Evolutionary conservation across 2,329 filamentous ascomycete genomes (phyloP), one percentile per base, ranked within the genome.

Genomic region (Delphinella strobiligena): DNA sequence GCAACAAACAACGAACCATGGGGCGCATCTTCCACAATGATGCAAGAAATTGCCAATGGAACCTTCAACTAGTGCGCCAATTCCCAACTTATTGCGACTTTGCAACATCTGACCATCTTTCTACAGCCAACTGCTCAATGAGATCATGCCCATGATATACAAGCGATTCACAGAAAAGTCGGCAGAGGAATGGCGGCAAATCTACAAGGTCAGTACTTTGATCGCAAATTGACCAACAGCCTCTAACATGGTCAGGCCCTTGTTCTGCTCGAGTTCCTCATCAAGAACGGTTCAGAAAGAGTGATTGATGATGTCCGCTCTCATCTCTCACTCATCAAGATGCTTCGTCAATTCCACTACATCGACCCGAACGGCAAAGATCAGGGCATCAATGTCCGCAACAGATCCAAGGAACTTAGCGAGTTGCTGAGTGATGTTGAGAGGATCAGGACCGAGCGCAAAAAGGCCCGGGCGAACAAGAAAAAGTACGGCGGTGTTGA

Each of bases 141-240:
- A 98, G 63, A 96, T 98, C 59, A 98, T 98, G 91, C 91, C 91
- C 49, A 91, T 98, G 86, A 94, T 98, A 58, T 98, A 98, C 69
- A 91, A 93, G 56, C 84, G 91, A 49, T 98, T 98, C 63, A 98
- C 91, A 45, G 91, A 98, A 61, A 98, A 98, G 69, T 75, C 87
- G 5, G 89, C 91, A 41, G 91, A 98, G 60, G 91, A 98, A 66
- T 98, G 91, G 91, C 78, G 91, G 50, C 91, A 98, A 62, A 98
- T 98, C 57, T 98, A 98, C 74, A 98, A 98, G 71, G 82, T 86
- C 45, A 54, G 42, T 44, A n/a, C 15, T 11, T 9, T 15, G 12
- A 3, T 3, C 7, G 5, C 5, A 16, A 18, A 22, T 8, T 3
- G 15, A 35, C 52, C 58, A 33, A 59, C 49, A 35, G 15, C 9